A percentile compares a stretch with the other conserved stretches of the same genome.
Conservation (phyloP, 139 green algal genomes). For the Zygnema cylindricum region DNA sequence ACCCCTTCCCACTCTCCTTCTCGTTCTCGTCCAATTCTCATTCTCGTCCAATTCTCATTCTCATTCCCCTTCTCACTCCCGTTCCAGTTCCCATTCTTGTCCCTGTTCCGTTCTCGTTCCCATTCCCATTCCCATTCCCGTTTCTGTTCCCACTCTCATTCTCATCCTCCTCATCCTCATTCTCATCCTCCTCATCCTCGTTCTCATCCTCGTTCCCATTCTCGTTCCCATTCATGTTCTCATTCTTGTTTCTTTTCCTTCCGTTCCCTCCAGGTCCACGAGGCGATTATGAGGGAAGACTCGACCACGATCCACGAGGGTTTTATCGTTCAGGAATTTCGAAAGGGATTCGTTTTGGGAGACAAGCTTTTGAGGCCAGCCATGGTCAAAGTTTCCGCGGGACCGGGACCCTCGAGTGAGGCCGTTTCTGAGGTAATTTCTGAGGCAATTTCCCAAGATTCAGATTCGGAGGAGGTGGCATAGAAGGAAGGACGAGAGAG, state of each 20-base stretch:
- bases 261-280: constrained; percentile 75
- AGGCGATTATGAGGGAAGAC: constrained; percentile 89
- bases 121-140: not conserved
- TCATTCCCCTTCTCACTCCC: not conserved
- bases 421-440: not conserved
- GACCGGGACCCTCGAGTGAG: constrained; percentile 21
- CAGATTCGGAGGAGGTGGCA: not conserved
- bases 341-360: constrained; percentile 88
- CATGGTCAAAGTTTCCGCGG: constrained; percentile 93
- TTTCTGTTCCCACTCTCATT: not conserved
- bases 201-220: not conserved
- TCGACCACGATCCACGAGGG: constrained; percentile 57
- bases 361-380: constrained; percentile 88
- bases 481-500: not conserved
- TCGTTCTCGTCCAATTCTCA: not conserved
- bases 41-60: not conserved
- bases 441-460: constrained; percentile 25
- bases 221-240: not conserved
- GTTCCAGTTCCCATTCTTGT: not conserved
- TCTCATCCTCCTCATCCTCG: not conserved
- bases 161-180: not conserved
- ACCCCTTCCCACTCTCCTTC: no score
- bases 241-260: not conserved
- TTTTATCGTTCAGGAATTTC: constrained; percentile 80
- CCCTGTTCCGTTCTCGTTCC: not conserved